These are phyloP conservation scores for Tubosaeta sp. DNA, from an alignment of 768 basidiomycete genomes.

Conservation along the genomic window DNA sequence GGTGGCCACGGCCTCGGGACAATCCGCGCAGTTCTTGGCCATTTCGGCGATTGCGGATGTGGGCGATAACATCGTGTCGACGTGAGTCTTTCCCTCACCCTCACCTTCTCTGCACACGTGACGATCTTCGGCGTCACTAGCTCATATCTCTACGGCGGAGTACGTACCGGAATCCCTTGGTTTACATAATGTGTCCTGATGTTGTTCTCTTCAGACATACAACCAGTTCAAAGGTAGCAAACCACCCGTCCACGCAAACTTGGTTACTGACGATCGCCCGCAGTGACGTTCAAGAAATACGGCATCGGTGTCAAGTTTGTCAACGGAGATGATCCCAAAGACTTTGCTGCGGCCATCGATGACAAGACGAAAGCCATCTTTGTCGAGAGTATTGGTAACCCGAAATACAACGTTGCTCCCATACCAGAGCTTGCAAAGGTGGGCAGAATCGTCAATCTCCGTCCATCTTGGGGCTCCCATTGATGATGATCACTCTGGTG, in stretches of 20 bases:
- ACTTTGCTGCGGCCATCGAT: constrained; percentile 45
- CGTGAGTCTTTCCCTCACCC: constrained; percentile 32
- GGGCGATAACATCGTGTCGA: constrained; percentile 66
- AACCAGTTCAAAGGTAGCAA: constrained; percentile 57
- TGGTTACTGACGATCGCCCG: background rate
- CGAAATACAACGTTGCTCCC: constrained; percentile 52
- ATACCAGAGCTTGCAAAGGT: constrained; percentile 56
- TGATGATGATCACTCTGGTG: background rate
- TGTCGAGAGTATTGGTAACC: constrained; percentile 62
- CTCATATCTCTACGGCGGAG: constrained; percentile 57
- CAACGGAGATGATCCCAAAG: constrained; percentile 39
- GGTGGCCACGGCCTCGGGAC: constrained; percentile 53
- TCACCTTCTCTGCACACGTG: background rate
- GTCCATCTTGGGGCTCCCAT: background rate
- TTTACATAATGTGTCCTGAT: background rate
- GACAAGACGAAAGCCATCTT: constrained; percentile 54
- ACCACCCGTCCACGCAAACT: background rate
- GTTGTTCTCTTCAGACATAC: constrained; percentile 41
- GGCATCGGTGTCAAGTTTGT: constrained; percentile 57
- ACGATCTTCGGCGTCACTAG: constrained; percentile 25
- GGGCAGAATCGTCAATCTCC: background rate
- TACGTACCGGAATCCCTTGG: constrained; percentile 23
- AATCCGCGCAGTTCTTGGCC: constrained; percentile 60
- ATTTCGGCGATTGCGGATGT: constrained; percentile 45
- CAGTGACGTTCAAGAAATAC: constrained; percentile 52